phyloP scores from a whole-genome alignment of 2,329 filamentous ascomycete species.

The Phaeomoniella chlamydospora region DNA sequence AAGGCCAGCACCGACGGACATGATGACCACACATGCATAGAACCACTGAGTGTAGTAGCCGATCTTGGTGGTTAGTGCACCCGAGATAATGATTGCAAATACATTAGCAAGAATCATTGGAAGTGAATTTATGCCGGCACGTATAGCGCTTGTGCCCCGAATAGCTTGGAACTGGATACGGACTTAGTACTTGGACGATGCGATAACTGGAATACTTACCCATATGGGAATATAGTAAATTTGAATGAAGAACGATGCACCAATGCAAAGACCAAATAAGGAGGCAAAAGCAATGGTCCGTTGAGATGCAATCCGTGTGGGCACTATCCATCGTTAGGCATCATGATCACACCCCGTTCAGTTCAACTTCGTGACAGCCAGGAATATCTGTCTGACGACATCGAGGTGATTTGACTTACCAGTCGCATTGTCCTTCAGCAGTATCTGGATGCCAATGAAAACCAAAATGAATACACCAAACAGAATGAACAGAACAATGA shows the following conservation, averaged over 20 bases:
- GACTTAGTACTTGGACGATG: slow-evolving; percentile 12
- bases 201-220: background rate
- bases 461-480: slow-evolving; percentile 30
- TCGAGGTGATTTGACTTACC: background rate
- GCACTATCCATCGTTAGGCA: slow-evolving; percentile 21
- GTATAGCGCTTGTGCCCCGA: slow-evolving; percentile 24
- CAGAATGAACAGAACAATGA: slow-evolving; percentile 16
- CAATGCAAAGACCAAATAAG: slow-evolving; percentile 21
- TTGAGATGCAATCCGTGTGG: slow-evolving; percentile 33
- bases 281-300: slow-evolving; percentile 20
- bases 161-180: slow-evolving; percentile 34
- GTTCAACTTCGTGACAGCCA: background rate
- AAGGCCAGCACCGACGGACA: slow-evolving; percentile 25
- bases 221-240: slow-evolving; percentile 13
- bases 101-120: slow-evolving; percentile 23
- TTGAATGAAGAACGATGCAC: slow-evolving; percentile 22
- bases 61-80: slow-evolving; percentile 10
- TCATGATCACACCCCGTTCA: background rate
- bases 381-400: background rate
- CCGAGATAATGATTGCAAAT: slow-evolving; percentile 18
- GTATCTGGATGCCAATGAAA: slow-evolving; percentile 21
- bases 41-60: slow-evolving; percentile 27
- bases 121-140: slow-evolving; percentile 28
- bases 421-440: slow-evolving; percentile 24
- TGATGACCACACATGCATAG: slow-evolving; percentile 18